phyloP scores from a whole-genome alignment of 805 yeast genomes.

The Blastobotrys terrestris region DNA sequence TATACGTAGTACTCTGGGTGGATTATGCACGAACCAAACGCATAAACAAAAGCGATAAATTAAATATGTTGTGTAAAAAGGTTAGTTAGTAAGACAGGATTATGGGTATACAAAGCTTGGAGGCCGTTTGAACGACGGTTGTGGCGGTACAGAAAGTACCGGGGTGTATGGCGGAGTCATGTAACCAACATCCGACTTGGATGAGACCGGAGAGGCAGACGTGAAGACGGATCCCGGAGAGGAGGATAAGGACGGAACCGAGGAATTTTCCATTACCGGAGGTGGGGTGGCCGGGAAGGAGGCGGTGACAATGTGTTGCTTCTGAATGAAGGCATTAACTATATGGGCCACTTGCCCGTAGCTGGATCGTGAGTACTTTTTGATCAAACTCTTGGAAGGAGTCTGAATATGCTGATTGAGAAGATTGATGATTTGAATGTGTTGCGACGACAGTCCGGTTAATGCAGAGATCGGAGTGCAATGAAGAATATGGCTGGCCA shows the following conservation, averaged over 20 bases:
- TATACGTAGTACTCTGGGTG: not conserved
- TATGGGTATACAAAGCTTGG: not conserved
- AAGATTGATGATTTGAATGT: conserved; percentile 28
- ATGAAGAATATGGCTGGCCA: conserved; percentile 21
- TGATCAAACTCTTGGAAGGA: conserved; percentile 32
- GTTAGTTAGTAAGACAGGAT: not conserved
- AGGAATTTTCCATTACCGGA: not conserved
- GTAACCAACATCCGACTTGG: not conserved
- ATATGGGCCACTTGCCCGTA: not conserved
- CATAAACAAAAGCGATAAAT: not conserved
- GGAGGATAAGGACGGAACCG: not conserved
- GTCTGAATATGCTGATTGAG: conserved; percentile 31
- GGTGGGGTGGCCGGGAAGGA: not conserved
- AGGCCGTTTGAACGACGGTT: not conserved
- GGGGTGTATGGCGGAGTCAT: not conserved
- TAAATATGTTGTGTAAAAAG: not conserved
- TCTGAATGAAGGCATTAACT: not conserved
- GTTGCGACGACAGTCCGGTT: conserved; percentile 14
- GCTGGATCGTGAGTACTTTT: conserved; percentile 30
- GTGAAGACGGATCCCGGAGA: not conserved
- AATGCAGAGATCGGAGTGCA: not conserved
- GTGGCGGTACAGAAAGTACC: not conserved
- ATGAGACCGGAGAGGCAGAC: not conserved
- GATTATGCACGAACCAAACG: too few species aligned
- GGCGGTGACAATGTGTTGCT: not conserved